Base-by-base conservation (phyloP, 2,329 filamentous ascomycete genomes). In the Pyrenochaeta sp. region DNA sequence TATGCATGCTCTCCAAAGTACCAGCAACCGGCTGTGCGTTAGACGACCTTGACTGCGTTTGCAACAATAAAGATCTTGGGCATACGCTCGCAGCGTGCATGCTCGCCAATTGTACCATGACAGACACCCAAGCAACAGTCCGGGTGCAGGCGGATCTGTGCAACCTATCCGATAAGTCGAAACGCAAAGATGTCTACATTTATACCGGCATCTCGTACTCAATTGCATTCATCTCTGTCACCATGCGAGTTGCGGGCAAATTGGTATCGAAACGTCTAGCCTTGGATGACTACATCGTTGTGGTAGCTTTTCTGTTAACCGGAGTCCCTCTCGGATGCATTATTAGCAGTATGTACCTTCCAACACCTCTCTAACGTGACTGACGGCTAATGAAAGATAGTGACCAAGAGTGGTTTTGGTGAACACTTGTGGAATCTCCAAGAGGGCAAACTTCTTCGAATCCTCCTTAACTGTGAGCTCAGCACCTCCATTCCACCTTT, bases 61-160 rank as follows among this genome's bases (percentile, higher is more conserved):
- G 66, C 46, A 21, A 40, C 0, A 63, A 52, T 44, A 29, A 45
- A 7, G 17, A 48, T 1, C 51, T 68, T 14, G 39, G 48, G 18
- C 46, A 55, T 14, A 33, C n/a, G 0, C 18, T 63, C n/a, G 49
- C 61, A 27, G 56, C 53, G 18, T 70, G 67, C 44, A 49, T 70
- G 55, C 63, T 68, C 20, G 54, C 50, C 4, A 68, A 68, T n/a
- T 68, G 67, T 30, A 70, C 65, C 4, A 66, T 70, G 65, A 58
- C 55, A 27, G 67, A 68, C 20, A 53, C 56, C 1, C 39, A 40
- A 50, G 60, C 50, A 3, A 58, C 63, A 11, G 55, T 57, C 1
- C 50, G 56, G 18, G 64, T 68, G 2, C 63, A 67, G 39, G 52
- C 58, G 6, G 52, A 58, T 10, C 36, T 68, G 4, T 70, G 67